Evolutionary conservation across 331 rosid species (phyloP), one percentile per base, ranked within the genome.

Genomic region (Rosa hybrid): DNA sequence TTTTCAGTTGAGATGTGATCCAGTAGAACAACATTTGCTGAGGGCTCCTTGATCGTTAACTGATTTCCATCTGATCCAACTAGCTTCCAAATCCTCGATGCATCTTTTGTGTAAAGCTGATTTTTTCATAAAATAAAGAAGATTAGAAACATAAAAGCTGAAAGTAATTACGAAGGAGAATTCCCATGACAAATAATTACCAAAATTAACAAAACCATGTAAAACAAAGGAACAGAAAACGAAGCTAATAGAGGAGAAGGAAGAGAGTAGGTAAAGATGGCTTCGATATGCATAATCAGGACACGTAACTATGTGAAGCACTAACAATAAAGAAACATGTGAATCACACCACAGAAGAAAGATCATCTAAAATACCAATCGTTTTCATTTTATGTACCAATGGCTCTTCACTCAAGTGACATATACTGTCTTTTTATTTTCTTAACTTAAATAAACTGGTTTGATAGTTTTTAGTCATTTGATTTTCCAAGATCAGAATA

Each of bases 41-140:
- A 84, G 30, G 99, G 97, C 82, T 93, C 99, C 86, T 82, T 89
- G 54, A 89, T 87, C 53, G 88, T 83, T 59, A 95, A 85, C 68
- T 81, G 87, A 75, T 81, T 87, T 68, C 86, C 96, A 62, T 90
- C 97, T 25, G 94, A 86, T 72, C 88, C 96, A 72, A 83, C 87
- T 54, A 78, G 84, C 87, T 91, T 96, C 99, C 99, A 96, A 77
- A 86, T 89, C 90, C 88, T 91, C 42, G 90, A 88, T 20, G 93
- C 88, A 83, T 96, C 99, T 94, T 92, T 91, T 4, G 86, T 83
- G 82, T 91, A 91, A 39, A 88, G 92, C 99, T 93, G 91, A 57
- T 77, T 56, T 79, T 80, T 77, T 67, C 34, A 59, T 56, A 68
- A 78, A 53, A 80, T 54, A 62, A 4, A 45, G 34, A 34, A 14